These are phyloP conservation scores for Amoebophrya sp. DNA, from an alignment of 169 alveolate species.

Conservation along the genomic window DNA sequence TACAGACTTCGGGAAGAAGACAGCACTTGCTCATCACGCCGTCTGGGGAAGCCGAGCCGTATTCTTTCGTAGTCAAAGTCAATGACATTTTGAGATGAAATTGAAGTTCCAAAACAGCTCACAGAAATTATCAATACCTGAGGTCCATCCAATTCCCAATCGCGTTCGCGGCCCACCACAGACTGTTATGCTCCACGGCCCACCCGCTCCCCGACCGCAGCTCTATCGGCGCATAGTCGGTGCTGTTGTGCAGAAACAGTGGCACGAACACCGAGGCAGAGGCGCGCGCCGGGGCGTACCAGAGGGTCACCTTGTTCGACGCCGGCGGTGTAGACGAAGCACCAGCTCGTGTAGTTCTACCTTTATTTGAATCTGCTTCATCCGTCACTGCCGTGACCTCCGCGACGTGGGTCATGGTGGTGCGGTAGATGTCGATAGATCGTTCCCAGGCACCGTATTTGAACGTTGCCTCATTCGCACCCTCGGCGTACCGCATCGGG, in stretches of 20 bases:
- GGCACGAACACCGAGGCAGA: background rate
- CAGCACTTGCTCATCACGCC: too few species aligned
- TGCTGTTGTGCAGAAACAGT: too few species aligned
- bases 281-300: constrained; percentile 16
- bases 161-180: constrained; percentile 7
- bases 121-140: too few species aligned
- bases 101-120: too few species aligned
- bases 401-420: constrained; percentile 12
- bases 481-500: constrained; percentile 27
- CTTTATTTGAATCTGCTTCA: too few species aligned
- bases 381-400: background rate
- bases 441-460: background rate
- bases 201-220: background rate
- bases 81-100: too few species aligned
- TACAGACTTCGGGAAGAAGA: too few species aligned
- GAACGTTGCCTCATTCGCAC: background rate
- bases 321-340: too few species aligned
- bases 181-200: background rate
- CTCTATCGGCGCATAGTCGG: too few species aligned
- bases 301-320: background rate
- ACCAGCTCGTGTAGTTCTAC: too few species aligned
- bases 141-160: constrained; percentile 14
- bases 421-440: background rate
- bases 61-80: too few species aligned
- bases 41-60: too few species aligned